Evolutionary conservation across 305 asterid species (phyloP).

Genomic region (Galium porrigens): DNA sequence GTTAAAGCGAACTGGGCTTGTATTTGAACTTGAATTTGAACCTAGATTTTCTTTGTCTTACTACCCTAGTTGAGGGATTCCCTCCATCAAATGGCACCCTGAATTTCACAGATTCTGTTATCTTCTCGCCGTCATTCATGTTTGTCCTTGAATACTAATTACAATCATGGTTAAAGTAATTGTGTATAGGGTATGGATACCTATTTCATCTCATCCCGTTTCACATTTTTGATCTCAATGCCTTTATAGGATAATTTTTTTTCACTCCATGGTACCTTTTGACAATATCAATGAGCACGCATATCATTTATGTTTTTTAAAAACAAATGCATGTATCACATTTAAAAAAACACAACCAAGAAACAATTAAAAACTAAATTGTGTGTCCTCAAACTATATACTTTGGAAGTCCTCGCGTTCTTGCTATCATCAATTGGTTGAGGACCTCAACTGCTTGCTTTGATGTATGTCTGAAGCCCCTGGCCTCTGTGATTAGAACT

Average conservation of each 20-base stretch:
- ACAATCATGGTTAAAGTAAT: background rate
- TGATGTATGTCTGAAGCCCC: background rate
- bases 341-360: background rate
- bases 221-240: background rate
- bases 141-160: background rate
- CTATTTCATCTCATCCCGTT: background rate
- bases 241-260: background rate
- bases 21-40: background rate
- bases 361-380: background rate
- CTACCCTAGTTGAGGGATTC: background rate
- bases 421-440: background rate
- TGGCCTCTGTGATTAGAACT: background rate
- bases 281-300: background rate
- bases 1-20: background rate
- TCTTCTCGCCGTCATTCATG: background rate
- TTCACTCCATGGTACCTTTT: background rate
- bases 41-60: conserved; percentile 4
- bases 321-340: too few relatives aligned
- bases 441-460: background rate
- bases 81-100: background rate
- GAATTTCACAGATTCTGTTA: background rate
- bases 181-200: background rate
- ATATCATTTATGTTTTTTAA: too few relatives aligned
- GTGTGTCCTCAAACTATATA: background rate
- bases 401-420: background rate